Conservation (phyloP, 306 rosid species). For the Prunus fruticosa region DNA sequence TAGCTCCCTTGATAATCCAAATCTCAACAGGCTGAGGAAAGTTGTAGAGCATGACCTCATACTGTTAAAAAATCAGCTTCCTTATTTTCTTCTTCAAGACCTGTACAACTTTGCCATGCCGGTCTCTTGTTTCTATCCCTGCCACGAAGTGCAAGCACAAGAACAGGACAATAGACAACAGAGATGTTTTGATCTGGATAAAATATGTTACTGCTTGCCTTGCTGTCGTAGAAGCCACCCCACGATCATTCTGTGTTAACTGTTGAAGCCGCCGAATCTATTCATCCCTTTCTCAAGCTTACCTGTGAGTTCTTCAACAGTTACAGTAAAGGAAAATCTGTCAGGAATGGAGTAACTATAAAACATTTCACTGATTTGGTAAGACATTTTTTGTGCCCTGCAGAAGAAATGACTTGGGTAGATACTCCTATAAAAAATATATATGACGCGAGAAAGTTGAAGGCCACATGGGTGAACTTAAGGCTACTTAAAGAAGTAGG, state of each 20-base stretch:
- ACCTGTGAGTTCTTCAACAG: slow-evolving; percentile 1
- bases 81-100: slow-evolving; percentile 26
- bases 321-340: not conserved
- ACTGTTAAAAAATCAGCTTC: slow-evolving; percentile 59
- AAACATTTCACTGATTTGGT: slow-evolving; percentile 49
- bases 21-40: no score
- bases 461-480: not conserved
- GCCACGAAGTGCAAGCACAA: not conserved
- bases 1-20: no score
- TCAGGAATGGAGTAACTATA: not conserved
- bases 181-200: no score
- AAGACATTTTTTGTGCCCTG: slow-evolving; percentile 36
- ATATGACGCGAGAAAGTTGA: not conserved
- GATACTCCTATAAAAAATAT: not conserved
- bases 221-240: no score
- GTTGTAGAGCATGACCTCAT: no score
- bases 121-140: not conserved
- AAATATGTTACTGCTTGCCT: no score
- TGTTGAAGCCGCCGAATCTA: no score
- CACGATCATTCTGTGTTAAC: no score
- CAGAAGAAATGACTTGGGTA: not conserved
- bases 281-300: not conserved
- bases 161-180: not conserved
- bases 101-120: slow-evolving; percentile 12
- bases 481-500: not conserved